These are phyloP conservation scores for Neonothopanus nambi DNA, from an alignment of 1,284 basidiomycete species.

Conservation along the genomic window DNA sequence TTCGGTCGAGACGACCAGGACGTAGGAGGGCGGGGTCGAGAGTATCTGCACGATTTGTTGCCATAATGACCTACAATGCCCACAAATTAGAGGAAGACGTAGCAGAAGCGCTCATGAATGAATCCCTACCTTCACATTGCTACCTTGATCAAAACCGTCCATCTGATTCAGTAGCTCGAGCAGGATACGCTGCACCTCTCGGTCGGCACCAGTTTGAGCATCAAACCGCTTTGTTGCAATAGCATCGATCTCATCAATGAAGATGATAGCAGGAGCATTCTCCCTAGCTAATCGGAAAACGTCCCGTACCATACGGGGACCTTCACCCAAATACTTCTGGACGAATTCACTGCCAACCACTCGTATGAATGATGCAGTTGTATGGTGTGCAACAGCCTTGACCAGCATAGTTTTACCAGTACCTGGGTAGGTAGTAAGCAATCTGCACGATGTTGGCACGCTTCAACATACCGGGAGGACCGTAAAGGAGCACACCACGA, in stretches of 20 bases:
- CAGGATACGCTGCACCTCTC: constrained; percentile 98
- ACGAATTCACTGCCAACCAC: constrained; percentile 99
- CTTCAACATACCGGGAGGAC: background rate
- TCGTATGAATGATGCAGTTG: constrained; percentile 96
- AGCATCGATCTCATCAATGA: constrained; percentile 99
- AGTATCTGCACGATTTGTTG: constrained; percentile 95
- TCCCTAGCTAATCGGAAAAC: constrained; percentile 98
- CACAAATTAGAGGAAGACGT: background rate
- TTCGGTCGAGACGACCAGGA: constrained; percentile 96
- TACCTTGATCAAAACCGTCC: constrained; percentile 99
- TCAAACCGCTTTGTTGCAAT: constrained; percentile 99
- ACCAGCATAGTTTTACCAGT: constrained; percentile 99
- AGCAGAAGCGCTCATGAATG: background rate
- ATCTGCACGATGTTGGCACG: constrained; percentile 13
- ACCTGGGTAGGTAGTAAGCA: constrained; percentile 48
- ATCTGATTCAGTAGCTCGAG: constrained; percentile 99
- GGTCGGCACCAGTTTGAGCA: constrained; percentile 97
- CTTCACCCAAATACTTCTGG: constrained; percentile 99
- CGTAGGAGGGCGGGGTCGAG: constrained; percentile 96
- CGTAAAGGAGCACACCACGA: constrained; percentile 70
- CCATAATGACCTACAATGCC: constrained; percentile 88
- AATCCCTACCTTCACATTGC: constrained; percentile 94
- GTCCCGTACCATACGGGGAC: constrained; percentile 99
- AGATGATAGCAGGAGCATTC: constrained; percentile 98
- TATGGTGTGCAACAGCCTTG: constrained; percentile 97